phyloP scores from a whole-genome alignment of 2,329 filamentous ascomycete genomes.

The Colletotrichum sidae region DNA sequence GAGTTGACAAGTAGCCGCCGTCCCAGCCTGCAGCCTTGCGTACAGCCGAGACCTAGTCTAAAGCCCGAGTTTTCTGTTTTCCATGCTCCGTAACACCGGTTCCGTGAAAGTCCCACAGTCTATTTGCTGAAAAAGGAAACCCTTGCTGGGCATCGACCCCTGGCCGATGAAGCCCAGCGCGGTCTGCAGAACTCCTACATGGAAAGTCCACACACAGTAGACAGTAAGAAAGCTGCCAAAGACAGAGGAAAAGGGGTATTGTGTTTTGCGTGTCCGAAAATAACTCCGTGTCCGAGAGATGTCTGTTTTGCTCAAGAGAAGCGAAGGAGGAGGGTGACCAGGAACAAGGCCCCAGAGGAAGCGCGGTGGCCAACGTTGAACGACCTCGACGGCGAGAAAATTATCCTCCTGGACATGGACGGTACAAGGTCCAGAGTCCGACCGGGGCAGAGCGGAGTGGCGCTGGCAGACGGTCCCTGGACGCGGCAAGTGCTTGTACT shows the following conservation, averaged over 20 bases:
- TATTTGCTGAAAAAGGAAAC: slow-evolving; percentile 26
- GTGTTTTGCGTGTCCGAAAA: slow-evolving; percentile 18
- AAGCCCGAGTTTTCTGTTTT: slow-evolving; percentile 32
- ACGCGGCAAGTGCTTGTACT: slow-evolving; percentile 14
- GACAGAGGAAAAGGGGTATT: slow-evolving; percentile 17
- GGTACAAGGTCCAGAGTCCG: slow-evolving; percentile 15
- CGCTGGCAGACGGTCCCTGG: slow-evolving; percentile 23
- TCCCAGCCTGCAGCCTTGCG: slow-evolving; percentile 30
- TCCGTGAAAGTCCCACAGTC: slow-evolving; percentile 24
- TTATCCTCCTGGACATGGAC: not conserved
- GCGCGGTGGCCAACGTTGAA: no score
- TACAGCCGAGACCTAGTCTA: slow-evolving; percentile 32
- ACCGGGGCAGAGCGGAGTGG: slow-evolving; percentile 20
- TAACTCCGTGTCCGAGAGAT: slow-evolving; percentile 2
- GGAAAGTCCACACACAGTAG: not conserved
- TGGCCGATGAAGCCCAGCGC: no score
- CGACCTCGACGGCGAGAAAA: no score
- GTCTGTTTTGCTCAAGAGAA: no score
- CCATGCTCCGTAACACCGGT: slow-evolving; percentile 32
- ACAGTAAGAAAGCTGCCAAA: not conserved
- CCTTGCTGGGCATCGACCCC: no score
- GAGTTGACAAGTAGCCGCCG: slow-evolving; percentile 33
- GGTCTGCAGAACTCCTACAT: slow-evolving; percentile 5
- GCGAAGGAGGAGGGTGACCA: no score
- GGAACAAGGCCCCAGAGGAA: no score